These are phyloP conservation scores for Parathielavia appendiculata DNA, from an alignment of 495 filamentous ascomycete genomes.

Conservation along the genomic window DNA sequence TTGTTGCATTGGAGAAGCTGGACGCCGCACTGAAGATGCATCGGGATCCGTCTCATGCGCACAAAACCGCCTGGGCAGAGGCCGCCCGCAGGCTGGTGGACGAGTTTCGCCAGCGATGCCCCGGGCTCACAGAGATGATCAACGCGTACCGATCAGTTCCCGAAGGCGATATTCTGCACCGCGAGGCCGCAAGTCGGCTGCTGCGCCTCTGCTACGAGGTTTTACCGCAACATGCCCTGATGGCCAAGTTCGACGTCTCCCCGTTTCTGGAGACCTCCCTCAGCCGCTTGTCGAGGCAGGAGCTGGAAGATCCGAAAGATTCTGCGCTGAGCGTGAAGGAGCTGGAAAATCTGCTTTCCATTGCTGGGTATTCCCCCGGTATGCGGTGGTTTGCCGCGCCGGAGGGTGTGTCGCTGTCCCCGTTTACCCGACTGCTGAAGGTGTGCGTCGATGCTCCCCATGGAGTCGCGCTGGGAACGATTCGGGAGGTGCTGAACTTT, in stretches of 20 bases:
- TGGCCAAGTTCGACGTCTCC: slow-evolving; percentile 82
- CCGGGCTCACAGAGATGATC: slow-evolving; percentile 71
- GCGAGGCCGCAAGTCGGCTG: slow-evolving; percentile 69
- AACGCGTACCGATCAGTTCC: slow-evolving; percentile 59
- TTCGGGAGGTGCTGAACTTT: slow-evolving; percentile 44
- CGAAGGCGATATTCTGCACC: slow-evolving; percentile 64
- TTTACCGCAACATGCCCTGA: slow-evolving; percentile 70
- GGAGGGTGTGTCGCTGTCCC: slow-evolving; percentile 50
- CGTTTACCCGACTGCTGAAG: slow-evolving; percentile 59
- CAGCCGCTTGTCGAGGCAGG: slow-evolving; percentile 42
- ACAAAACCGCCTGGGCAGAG: slow-evolving; percentile 57
- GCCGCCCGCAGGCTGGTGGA: slow-evolving; percentile 58
- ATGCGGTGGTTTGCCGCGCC: slow-evolving; percentile 72
- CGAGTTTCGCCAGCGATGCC: slow-evolving; percentile 74
- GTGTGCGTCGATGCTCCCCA: slow-evolving; percentile 44
- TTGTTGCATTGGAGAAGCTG: slow-evolving; percentile 74
- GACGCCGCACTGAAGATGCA: slow-evolving; percentile 52
- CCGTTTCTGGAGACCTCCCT: slow-evolving; percentile 63
- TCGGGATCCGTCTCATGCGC: slow-evolving; percentile 40
- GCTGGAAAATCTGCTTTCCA: slow-evolving; percentile 67
- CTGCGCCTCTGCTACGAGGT: slow-evolving; percentile 75
- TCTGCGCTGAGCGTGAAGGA: slow-evolving; percentile 55
- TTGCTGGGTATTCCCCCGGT: slow-evolving; percentile 69
- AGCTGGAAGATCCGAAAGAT: slow-evolving; percentile 43
- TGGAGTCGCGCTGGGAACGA: slow-evolving; percentile 37